These are phyloP conservation scores for Adansonia rubrostipa DNA, from an alignment of 441 rosid genomes.

Conservation along the genomic window DNA sequence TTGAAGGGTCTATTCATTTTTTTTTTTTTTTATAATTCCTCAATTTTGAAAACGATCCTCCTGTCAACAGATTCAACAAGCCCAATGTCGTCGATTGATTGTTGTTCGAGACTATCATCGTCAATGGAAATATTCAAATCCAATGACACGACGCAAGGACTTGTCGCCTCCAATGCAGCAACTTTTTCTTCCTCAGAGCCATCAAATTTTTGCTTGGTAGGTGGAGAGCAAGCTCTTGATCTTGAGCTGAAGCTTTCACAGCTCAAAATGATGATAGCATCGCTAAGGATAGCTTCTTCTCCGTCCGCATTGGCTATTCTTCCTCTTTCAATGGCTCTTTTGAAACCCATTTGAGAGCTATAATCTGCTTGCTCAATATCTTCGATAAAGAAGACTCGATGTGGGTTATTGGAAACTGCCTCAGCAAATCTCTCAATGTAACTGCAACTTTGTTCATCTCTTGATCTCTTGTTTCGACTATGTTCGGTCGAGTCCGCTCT, in stretches of 20 bases:
- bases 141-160: slow-evolving; percentile 47
- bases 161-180: slow-evolving; percentile 38
- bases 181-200: slow-evolving; percentile 35
- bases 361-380: slow-evolving; percentile 65
- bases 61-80: slow-evolving; percentile 67
- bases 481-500: slow-evolving; percentile 55
- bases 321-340: slow-evolving; percentile 74
- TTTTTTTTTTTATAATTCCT: slow-evolving; percentile 32
- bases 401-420: slow-evolving; percentile 54
- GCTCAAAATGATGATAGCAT: slow-evolving; percentile 66
- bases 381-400: slow-evolving; percentile 62
- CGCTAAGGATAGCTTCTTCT: slow-evolving; percentile 47
- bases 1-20: no score
- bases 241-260: slow-evolving; percentile 68
- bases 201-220: slow-evolving; percentile 34
- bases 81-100: slow-evolving; percentile 49
- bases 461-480: slow-evolving; percentile 52
- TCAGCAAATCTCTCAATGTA: slow-evolving; percentile 59
- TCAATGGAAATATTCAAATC: slow-evolving; percentile 65
- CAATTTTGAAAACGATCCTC: slow-evolving; percentile 45
- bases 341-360: slow-evolving; percentile 60
- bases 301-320: slow-evolving; percentile 41
- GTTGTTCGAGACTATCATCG: slow-evolving; percentile 37
- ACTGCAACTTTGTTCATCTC: slow-evolving; percentile 50
- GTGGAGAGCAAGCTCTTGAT: slow-evolving; percentile 66